Base-by-base conservation (phyloP, 345 rosid species). In the Sonneratia caseolaris region DNA sequence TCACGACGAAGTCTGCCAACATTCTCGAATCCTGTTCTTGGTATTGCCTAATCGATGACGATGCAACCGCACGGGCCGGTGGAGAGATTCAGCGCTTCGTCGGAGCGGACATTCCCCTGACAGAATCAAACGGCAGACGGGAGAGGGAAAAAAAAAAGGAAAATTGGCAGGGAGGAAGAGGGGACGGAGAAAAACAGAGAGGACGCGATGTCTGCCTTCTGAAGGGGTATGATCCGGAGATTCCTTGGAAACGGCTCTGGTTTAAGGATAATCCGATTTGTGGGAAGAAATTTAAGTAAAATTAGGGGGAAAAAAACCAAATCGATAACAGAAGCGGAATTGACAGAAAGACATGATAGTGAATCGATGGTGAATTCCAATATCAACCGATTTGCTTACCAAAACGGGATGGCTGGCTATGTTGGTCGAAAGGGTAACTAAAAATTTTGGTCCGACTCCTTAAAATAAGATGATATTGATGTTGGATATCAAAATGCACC, bases 1-100 rank as follows among this genome's bases (percentile, higher is more conserved):
- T 71, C 27, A 51, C 27, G 40, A 75, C 15, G 70, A 75, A 75
- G 43, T 71, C 69, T 42, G 36, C 70, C 70, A 70, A 45, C 78
- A 70, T 70, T 47, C 68, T 74, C 68, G 43, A 74, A 35, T 67
- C 35, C 32, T 22, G 37, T 56, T 22, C n/a, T 47, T 49, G n/a
- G 19, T 12, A 48, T 53, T 24, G 5, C 64, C 7, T 9, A 24
- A 22, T 15, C 64, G 3, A 3, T 6, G 15, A 59, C 9, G 53
- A 15, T 18, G 59, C 22, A 15, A 53, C n/a, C 22, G 59, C 7
- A 18, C n/a, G 64, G 36, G 2, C 64, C 36, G 59, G 22, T 4
- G 11, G 64, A 59, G 10, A 2, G 5, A n/a, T 24, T 18, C 22
- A 24, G 3, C 3, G 22, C 64, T 9, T 48, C 32, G 35, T 57